Percentiles rank a stretch among this genome's conserved stretches.
phyloP scores from a whole-genome alignment of 306 rosid species.

The Pyrus bretschneideri region DNA sequence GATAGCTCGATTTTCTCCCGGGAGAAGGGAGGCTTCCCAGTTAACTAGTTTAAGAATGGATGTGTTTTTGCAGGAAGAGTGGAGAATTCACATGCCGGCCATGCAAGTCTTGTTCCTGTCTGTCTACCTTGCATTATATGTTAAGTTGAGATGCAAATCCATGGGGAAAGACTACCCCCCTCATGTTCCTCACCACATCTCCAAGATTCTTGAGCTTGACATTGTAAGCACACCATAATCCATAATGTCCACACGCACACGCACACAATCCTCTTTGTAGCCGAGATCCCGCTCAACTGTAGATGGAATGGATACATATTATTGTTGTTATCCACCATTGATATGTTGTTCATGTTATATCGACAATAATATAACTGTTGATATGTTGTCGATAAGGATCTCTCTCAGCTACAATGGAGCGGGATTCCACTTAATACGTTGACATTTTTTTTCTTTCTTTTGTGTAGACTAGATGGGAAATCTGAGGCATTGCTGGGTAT shows the following conservation, averaged over 20 bases:
- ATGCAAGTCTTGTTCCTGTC: conserved; percentile 30
- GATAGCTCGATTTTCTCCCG: no score
- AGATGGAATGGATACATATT: no score
- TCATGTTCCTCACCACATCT: conserved; percentile 35
- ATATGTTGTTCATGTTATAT: no score
- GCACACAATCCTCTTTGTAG: no score
- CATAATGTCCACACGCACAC: no score
- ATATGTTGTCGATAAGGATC: no score
- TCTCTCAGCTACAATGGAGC: no score
- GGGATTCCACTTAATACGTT: background rate
- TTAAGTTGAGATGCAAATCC: conserved; percentile 35
- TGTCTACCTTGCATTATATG: conserved; percentile 22
- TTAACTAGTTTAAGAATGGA: background rate
- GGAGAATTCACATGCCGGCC: conserved; percentile 37
- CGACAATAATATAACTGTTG: no score
- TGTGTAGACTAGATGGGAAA: conserved; percentile 29
- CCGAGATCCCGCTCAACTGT: no score
- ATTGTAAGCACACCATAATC: conserved; percentile 27
- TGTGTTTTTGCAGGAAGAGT: conserved; percentile 35
- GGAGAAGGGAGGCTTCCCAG: no score
- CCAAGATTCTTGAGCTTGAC: conserved; percentile 36
- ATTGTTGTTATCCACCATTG: no score
- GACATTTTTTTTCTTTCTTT: background rate
- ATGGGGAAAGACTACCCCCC: conserved; percentile 40
- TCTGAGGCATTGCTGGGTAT: conserved; percentile 14